A percentile compares a stretch with the other conserved stretches of the same genome.
Conservation (phyloP, 2,329 filamentous ascomycete species). For the Fusarium caatingaense region DNA sequence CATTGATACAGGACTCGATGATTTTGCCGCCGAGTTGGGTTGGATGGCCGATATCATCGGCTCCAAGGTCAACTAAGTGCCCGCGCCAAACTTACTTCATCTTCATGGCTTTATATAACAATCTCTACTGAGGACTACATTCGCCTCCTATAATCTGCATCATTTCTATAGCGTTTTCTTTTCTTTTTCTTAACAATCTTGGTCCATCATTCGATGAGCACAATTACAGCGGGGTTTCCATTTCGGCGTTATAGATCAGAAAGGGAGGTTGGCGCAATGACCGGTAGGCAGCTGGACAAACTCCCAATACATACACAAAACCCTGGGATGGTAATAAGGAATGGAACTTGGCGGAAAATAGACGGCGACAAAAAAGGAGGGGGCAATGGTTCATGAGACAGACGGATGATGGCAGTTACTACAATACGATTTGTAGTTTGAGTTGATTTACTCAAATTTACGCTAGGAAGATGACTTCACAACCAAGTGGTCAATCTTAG, state of each 20-base stretch:
- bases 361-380: slow-evolving; percentile 10
- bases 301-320: slow-evolving; percentile 9
- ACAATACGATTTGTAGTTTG: slow-evolving; percentile 16
- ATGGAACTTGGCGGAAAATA: slow-evolving; percentile 9
- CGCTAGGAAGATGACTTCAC: not conserved
- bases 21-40: slow-evolving; percentile 60
- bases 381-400: slow-evolving; percentile 26
- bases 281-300: slow-evolving; percentile 3
- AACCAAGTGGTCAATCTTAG: slow-evolving; percentile 20
- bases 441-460: slow-evolving; percentile 11
- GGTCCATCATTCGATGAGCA: slow-evolving; percentile 15
- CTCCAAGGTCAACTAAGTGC: slow-evolving; percentile 42
- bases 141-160: slow-evolving; percentile 12
- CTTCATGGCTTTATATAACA: slow-evolving; percentile 26
- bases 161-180: slow-evolving; percentile 40
- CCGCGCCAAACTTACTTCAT: not conserved
- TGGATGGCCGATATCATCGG: slow-evolving; percentile 64
- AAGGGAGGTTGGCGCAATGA: slow-evolving; percentile 24
- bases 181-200: not conserved
- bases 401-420: slow-evolving; percentile 28
- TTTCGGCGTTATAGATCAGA: slow-evolving; percentile 39
- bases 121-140: not conserved
- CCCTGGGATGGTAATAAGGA: slow-evolving; percentile 25
- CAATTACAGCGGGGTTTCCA: slow-evolving; percentile 24
- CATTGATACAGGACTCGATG: slow-evolving; percentile 54